Percentiles rank a stretch among this genome's conserved stretches.
Evolutionary conservation across 768 basidiomycete genomes (phyloP).

Genomic region (Trametes punicea): DNA sequence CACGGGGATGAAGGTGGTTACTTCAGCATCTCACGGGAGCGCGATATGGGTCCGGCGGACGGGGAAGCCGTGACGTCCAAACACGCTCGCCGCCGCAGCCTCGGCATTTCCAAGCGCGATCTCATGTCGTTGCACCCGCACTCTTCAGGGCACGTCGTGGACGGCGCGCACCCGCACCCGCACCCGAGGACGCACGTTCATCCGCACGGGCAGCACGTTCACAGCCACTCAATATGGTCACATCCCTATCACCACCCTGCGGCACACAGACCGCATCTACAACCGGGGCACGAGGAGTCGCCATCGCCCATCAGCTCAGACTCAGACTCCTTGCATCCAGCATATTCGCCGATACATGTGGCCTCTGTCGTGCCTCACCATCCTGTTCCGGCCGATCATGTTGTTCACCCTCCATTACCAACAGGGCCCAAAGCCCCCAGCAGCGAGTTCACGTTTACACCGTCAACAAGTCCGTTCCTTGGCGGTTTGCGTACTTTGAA

Average conservation of each 20-base stretch:
- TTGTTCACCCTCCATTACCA: conserved; percentile 27
- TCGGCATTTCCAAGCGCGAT: conserved; percentile 25
- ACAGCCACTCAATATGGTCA: conserved; percentile 30
- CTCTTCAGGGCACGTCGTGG: conserved; percentile 29
- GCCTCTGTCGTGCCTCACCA: conserved; percentile 29
- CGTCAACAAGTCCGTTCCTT: conserved; percentile 77
- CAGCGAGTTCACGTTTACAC: conserved; percentile 48
- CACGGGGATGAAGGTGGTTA: conserved; percentile 39
- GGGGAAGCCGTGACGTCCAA: conserved; percentile 27
- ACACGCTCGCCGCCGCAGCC: conserved; percentile 47
- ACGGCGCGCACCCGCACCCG: conserved; percentile 35
- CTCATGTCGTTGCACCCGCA: conserved; percentile 27
- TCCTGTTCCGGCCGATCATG: conserved; percentile 18
- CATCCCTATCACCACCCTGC: conserved; percentile 45
- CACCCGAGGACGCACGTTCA: conserved; percentile 24
- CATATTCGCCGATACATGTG: conserved; percentile 31
- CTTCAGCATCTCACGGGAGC: conserved; percentile 36
- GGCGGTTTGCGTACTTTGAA: conserved; percentile 74
- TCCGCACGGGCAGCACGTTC: conserved; percentile 33
- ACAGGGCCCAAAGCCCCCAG: conserved; percentile 35
- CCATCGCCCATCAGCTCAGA: conserved; percentile 72
- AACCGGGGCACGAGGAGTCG: conserved; percentile 50
- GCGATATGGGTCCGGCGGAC: conserved; percentile 34
- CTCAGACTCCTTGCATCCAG: conserved; percentile 41
- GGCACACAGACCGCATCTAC: conserved; percentile 26